A percentile compares a stretch with the other conserved stretches of the same genome.
phyloP scores from a whole-genome alignment of 805 yeast genomes.

The Candida morakotiae region DNA sequence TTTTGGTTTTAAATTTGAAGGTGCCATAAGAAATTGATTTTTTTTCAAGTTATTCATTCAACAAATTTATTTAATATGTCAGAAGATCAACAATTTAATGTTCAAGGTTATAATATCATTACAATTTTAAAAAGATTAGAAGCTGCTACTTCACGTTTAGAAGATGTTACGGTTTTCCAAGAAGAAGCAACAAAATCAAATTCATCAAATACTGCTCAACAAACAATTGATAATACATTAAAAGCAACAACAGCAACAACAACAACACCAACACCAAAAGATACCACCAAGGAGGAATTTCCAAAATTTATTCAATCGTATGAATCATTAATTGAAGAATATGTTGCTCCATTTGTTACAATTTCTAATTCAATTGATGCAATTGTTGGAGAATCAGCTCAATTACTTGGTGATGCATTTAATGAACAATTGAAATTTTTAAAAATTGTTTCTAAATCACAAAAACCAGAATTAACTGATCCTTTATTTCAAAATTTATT shows the following conservation, averaged over 20 bases:
- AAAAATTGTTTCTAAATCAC: slow-evolving; percentile 52
- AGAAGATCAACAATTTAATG: slow-evolving; percentile 43
- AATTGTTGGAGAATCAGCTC: slow-evolving; percentile 54
- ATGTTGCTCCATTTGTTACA: slow-evolving; percentile 57
- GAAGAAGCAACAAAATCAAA: slow-evolving; percentile 40
- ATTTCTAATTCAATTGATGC: slow-evolving; percentile 53
- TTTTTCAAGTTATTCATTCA: too few species aligned
- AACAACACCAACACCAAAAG: slow-evolving; percentile 11
- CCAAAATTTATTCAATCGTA: slow-evolving; percentile 50
- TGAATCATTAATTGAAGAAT: slow-evolving; percentile 47
- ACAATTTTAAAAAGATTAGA: slow-evolving; percentile 73
- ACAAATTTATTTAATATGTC: too few species aligned
- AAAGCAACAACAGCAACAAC: slow-evolving; percentile 4
- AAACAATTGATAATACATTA: slow-evolving; percentile 1
- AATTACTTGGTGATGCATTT: slow-evolving; percentile 49
- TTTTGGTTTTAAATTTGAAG: slow-evolving; percentile 8
- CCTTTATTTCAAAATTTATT: slow-evolving; percentile 54
- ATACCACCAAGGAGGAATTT: slow-evolving; percentile 11
- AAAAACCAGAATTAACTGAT: slow-evolving; percentile 60
- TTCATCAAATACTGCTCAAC: background rate
- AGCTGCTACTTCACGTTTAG: slow-evolving; percentile 90
- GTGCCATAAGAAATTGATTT: slow-evolving; percentile 1
- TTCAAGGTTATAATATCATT: slow-evolving; percentile 83
- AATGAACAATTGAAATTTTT: slow-evolving; percentile 57
- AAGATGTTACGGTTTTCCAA: slow-evolving; percentile 80